Evolutionary conservation across 2,329 filamentous ascomycete genomes (phyloP), one percentile per base, ranked within the genome.

Genomic region (Penicillium sp.): DNA sequence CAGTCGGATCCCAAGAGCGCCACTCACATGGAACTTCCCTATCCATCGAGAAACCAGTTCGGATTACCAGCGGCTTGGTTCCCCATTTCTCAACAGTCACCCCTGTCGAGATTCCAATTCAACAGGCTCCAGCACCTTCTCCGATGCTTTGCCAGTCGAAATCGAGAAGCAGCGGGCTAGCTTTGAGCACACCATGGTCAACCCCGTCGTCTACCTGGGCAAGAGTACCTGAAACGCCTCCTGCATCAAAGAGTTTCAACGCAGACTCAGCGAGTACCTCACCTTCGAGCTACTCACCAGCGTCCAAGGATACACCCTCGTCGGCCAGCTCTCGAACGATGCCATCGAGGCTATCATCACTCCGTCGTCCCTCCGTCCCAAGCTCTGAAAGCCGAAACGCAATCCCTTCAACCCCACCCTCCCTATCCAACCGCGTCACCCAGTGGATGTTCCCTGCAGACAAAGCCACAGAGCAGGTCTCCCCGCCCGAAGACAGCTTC

Each of bases 1-100:
- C 73, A 5, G 67, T 75, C 14, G 70, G 71, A 2, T 74, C 72
- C 27, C 64, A 59, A 6, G 64, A 66, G 14, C 62, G 64, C 44
- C 63, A 63, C 39, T 71, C 68, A 11, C 51, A 68, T 13, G 63
- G 58, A 16, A 64, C 64, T 10, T 42, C 58, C 11, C 9, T 34
- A 4, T 46, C 63, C 3, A 46, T 66, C 40, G 57, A 71, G 45
- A 40, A 45, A 5, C 58, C 62, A 0, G 52, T 59, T 39, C 63
- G 53, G 18, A 52, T 58, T 16, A 45, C 58, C 4, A 67, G 65
- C 52, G 54, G 64, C 45, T 53, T 70, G 38, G 65, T 71, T 31
- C 68, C 67, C 11, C 70, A 72, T 53, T 72, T 72, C 58, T 71
- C 69, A 42, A 54, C 56, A 38, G 43, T 66, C 42, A 56, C 39